Evolutionary conservation across 2,329 filamentous ascomycete genomes (phyloP).

Genomic region (Colletotrichum musicola): DNA sequence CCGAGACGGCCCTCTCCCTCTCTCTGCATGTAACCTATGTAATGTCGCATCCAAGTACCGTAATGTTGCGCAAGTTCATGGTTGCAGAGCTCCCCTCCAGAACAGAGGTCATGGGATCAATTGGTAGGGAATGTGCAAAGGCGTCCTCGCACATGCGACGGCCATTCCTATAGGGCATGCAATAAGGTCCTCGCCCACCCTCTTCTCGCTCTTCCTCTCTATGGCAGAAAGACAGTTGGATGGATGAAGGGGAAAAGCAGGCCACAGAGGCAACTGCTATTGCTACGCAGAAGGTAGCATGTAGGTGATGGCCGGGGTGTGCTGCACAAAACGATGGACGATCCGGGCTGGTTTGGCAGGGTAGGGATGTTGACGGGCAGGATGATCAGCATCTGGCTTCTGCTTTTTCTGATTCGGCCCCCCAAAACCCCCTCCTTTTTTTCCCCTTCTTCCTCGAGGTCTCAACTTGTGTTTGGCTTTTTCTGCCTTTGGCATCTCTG

Average conservation of each 20-base stretch:
- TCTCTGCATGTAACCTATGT: slow-evolving; percentile 1
- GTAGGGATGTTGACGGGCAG: slow-evolving; percentile 37
- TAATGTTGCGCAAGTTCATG: slow-evolving; percentile 2
- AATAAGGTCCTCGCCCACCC: too few species aligned
- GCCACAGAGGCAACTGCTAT: too few species aligned
- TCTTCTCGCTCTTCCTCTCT: too few species aligned
- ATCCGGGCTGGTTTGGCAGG: slow-evolving; percentile 7
- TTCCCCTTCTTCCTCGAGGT: too few species aligned
- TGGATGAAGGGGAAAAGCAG: background rate
- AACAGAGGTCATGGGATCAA: background rate
- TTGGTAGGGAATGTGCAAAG: background rate
- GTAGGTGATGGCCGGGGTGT: background rate
- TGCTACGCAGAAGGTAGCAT: too few species aligned
- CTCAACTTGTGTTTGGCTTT: background rate
- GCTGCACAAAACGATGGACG: background rate
- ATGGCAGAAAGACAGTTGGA: background rate
- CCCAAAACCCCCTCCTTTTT: too few species aligned
- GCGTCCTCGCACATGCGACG: background rate
- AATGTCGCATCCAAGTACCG: slow-evolving; percentile 10
- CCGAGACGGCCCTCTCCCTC: background rate
- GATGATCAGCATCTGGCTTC: slow-evolving; percentile 19
- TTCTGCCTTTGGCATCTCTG: background rate
- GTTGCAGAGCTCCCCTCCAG: background rate
- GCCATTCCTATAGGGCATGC: too few species aligned
- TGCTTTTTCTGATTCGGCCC: too few species aligned